Evolutionary conservation across 2,329 filamentous ascomycete species (phyloP).

Genomic region (Aspergillus pseudotamarii): DNA sequence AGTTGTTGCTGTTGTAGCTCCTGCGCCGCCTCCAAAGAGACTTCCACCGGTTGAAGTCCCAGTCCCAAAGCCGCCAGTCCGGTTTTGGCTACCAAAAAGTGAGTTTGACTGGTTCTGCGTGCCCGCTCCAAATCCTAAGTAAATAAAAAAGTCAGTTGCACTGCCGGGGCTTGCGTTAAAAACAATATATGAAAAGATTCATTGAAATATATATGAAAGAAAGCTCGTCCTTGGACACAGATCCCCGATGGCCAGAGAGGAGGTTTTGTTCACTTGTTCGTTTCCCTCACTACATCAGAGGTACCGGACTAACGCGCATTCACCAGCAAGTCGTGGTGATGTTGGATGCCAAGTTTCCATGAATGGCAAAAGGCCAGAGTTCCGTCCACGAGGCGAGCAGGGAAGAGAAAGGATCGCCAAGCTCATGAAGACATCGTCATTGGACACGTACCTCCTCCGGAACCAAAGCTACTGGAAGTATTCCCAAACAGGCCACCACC

Average conservation of each 20-base stretch:
- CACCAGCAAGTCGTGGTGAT: background rate
- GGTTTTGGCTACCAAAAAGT: slow-evolving; percentile 40
- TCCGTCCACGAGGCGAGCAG: slow-evolving; percentile 14
- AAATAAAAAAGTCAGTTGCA: slow-evolving; percentile 21
- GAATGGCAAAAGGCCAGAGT: slow-evolving; percentile 1
- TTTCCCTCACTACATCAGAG: background rate
- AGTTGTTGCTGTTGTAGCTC: slow-evolving; percentile 16
- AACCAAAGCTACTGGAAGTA: slow-evolving; percentile 43
- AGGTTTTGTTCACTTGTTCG: background rate
- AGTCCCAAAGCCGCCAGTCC: slow-evolving; percentile 35
- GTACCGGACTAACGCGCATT: too few species aligned
- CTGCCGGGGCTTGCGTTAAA: background rate
- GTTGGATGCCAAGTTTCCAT: background rate
- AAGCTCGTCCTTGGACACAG: slow-evolving; percentile 8
- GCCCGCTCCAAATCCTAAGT: slow-evolving; percentile 41
- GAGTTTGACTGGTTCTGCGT: slow-evolving; percentile 36
- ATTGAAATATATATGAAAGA: background rate
- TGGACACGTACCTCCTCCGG: slow-evolving; percentile 46
- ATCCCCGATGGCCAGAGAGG: background rate
- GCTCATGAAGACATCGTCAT: slow-evolving; percentile 24
- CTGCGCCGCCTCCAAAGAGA: slow-evolving; percentile 35
- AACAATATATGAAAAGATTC: slow-evolving; percentile 7
- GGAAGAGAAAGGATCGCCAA: slow-evolving; percentile 28
- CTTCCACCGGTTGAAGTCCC: slow-evolving; percentile 33
- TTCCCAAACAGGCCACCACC: slow-evolving; percentile 41